phyloP scores from a whole-genome alignment of 768 basidiomycete species.

The Phlebiopsis gigantea region DNA sequence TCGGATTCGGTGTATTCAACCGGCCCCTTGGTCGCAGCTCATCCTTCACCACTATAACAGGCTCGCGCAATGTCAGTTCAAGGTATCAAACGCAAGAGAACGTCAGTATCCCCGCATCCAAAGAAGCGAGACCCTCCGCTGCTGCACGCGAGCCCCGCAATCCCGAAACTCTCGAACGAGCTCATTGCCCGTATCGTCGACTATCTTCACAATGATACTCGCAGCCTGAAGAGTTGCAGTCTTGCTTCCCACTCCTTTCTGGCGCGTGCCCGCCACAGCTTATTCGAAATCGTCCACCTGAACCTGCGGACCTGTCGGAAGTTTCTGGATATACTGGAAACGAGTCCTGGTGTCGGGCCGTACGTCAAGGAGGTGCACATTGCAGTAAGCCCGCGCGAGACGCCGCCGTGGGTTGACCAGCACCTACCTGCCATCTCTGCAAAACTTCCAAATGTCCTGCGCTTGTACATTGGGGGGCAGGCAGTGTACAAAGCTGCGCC shows the following conservation, averaged over 20 bases:
- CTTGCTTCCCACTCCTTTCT: slow-evolving; percentile 14
- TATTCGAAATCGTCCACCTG: slow-evolving; percentile 11
- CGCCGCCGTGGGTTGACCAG: slow-evolving; percentile 12
- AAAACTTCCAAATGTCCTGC: slow-evolving; percentile 11
- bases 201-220: slow-evolving; percentile 8
- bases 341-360: slow-evolving; percentile 1
- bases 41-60: background rate
- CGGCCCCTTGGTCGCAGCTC: background rate
- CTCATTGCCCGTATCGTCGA: slow-evolving; percentile 18
- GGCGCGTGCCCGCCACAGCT: background rate
- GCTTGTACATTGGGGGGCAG: slow-evolving; percentile 9
- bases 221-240: slow-evolving; percentile 12
- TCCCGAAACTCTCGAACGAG: slow-evolving; percentile 14
- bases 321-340: slow-evolving; percentile 8
- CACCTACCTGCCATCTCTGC: slow-evolving; percentile 3
- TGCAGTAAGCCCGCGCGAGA: background rate
- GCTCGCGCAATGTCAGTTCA: background rate
- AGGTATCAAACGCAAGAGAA: background rate
- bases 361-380: slow-evolving; percentile 10
- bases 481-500: slow-evolving; percentile 10
- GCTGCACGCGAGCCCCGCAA: background rate
- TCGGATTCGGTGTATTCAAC: too few relatives aligned
- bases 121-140: background rate
- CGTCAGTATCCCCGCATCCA: background rate
- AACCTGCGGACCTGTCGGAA: slow-evolving; percentile 3